Evolutionary conservation across 2,329 filamentous ascomycete genomes (phyloP).

Genomic region (Aspergillaceae sp.): DNA sequence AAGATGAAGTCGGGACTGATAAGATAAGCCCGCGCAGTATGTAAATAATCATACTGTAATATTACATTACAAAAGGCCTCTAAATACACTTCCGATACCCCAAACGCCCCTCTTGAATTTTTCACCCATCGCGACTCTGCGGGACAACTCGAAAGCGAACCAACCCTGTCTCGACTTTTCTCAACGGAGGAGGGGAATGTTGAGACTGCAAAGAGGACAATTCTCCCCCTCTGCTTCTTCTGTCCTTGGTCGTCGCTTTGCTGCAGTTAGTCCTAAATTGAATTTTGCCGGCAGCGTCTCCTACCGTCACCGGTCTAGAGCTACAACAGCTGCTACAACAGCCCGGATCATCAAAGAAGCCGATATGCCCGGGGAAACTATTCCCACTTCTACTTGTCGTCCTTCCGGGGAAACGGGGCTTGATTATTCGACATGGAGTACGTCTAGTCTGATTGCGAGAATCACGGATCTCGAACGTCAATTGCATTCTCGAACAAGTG

Average conservation of each 20-base stretch:
- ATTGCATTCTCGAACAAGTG: constrained; percentile 43
- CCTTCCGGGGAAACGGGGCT: constrained; percentile 8
- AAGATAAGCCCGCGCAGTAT: background rate
- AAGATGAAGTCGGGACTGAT: background rate
- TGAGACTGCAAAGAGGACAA: constrained; percentile 13
- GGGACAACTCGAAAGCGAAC: constrained; percentile 1
- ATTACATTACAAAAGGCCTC: constrained; percentile 5
- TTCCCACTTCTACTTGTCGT: too few species aligned
- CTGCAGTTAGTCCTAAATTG: too few species aligned
- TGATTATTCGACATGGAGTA: constrained; percentile 60
- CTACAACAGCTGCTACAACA: too few species aligned
- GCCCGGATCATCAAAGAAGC: too few species aligned
- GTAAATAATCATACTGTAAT: background rate
- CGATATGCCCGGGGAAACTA: too few species aligned
- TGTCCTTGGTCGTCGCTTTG: background rate
- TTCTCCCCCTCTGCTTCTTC: constrained; percentile 2
- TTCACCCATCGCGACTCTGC: background rate
- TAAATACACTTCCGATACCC: constrained; percentile 3
- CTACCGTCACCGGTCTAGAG: too few species aligned
- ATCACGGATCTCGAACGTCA: constrained; percentile 61
- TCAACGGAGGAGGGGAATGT: constrained; percentile 19
- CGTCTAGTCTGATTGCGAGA: constrained; percentile 57
- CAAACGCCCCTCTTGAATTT: background rate
- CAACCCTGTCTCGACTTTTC: background rate
- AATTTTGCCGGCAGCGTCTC: too few species aligned